Evolutionary conservation across 2,329 filamentous ascomycete species (phyloP).

Genomic region (Ceratocystis alfenasii): DNA sequence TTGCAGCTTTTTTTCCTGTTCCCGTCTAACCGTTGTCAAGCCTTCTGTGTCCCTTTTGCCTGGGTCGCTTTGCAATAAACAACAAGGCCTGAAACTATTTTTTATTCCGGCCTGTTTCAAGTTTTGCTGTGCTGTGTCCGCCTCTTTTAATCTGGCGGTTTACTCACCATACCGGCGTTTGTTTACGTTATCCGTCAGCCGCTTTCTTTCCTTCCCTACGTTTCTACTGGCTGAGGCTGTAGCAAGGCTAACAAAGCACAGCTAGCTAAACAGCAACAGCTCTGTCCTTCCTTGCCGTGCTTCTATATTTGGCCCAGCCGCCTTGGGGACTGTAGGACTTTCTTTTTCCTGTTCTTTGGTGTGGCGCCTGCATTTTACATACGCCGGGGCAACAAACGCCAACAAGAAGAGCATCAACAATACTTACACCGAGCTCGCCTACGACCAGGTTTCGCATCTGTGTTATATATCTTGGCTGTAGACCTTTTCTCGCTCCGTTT

Average conservation of each 20-base stretch:
- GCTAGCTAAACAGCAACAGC: background rate
- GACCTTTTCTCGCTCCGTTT: background rate
- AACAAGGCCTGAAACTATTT: background rate
- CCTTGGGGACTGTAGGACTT: background rate
- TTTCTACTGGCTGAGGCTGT: background rate
- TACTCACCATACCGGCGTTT: background rate
- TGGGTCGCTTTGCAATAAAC: background rate
- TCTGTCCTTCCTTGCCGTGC: background rate
- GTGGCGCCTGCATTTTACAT: background rate
- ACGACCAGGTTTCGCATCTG: background rate
- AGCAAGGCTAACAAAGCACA: background rate
- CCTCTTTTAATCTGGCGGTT: background rate
- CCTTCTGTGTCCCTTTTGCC: background rate
- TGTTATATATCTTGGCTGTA: background rate
- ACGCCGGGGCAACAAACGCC: background rate
- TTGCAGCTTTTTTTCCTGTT: background rate
- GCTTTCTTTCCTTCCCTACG: background rate
- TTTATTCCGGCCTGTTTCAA: background rate
- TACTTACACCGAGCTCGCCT: background rate
- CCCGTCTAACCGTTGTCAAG: background rate
- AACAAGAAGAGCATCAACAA: background rate
- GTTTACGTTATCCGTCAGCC: background rate
- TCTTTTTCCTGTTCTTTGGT: background rate
- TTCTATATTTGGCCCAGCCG: conserved; percentile 3
- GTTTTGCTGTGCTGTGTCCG: background rate